A percentile compares a stretch with the other conserved stretches of the same genome.
Conservation (phyloP, 305 asterid genomes). For the Fraxinus floribunda region DNA sequence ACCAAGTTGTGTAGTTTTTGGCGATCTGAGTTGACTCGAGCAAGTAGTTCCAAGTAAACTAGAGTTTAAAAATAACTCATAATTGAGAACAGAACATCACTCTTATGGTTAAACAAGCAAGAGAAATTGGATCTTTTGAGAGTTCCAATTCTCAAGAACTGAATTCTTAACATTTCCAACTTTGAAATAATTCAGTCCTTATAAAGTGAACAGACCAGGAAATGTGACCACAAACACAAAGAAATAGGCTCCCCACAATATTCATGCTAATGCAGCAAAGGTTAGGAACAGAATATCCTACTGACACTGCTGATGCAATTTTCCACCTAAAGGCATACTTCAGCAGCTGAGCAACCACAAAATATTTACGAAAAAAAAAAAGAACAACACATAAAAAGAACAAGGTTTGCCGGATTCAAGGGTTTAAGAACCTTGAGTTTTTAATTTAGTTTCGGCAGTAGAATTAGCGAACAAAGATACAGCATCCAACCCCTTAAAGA, state of each 20-base stretch:
- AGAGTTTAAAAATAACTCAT: neutral
- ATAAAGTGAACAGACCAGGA: neutral
- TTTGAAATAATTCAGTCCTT: neutral
- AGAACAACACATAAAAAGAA: neutral
- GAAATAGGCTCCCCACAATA: neutral
- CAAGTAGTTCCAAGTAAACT: neutral
- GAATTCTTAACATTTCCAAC: neutral
- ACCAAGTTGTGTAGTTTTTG: neutral
- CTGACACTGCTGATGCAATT: neutral
- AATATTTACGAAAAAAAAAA: neutral
- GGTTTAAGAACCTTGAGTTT: neutral
- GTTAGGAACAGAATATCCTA: neutral
- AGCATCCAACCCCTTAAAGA: neutral
- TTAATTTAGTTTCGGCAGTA: neutral
- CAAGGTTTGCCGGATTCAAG: neutral
- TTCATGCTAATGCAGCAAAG: neutral
- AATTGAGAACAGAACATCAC: neutral
- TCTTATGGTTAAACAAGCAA: neutral
- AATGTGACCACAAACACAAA: neutral
- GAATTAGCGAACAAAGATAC: neutral
- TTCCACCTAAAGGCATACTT: neutral
- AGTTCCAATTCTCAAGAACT: neutral
- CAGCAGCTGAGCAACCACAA: neutral
- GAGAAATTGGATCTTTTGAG: neutral
- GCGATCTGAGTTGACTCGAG: neutral